phyloP scores from a whole-genome alignment of 1,284 basidiomycete species.

The Coniferiporia weirii region DNA sequence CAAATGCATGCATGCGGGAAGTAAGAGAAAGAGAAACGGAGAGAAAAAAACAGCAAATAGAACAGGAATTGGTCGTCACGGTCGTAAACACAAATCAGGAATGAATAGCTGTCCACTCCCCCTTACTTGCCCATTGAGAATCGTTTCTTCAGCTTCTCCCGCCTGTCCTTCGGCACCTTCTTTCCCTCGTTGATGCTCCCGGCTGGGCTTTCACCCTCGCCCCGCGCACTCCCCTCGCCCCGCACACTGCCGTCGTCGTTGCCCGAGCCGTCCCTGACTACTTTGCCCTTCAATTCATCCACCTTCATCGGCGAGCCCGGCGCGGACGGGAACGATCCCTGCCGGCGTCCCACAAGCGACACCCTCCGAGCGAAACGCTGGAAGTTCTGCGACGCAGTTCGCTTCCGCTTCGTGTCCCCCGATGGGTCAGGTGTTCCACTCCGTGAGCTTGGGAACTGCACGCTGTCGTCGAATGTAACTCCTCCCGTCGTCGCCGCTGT shows the following conservation, averaged over 20 bases:
- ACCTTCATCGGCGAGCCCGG: constrained; percentile 17
- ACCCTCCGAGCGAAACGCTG: constrained; percentile 70
- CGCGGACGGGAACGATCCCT: constrained; percentile 43
- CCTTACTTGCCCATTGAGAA: constrained; percentile 31
- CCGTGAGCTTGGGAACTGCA: constrained; percentile 28
- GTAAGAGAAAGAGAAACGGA: not conserved
- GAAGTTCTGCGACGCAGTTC: constrained; percentile 79
- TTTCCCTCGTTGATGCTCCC: constrained; percentile 36
- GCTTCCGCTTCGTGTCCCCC: constrained; percentile 66
- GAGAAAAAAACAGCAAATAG: constrained; percentile 5
- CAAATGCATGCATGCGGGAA: not conserved
- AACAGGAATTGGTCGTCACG: not conserved
- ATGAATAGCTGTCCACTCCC: not conserved
- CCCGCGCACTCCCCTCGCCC: constrained; percentile 28
- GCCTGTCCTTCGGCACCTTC: constrained; percentile 32
- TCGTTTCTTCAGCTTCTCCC: constrained; percentile 33
- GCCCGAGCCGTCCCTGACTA: not conserved
- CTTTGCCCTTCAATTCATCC: not conserved
- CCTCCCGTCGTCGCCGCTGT: constrained; percentile 24
- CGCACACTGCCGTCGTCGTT: constrained; percentile 20
- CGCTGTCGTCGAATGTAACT: constrained; percentile 35
- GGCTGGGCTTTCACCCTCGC: constrained; percentile 43
- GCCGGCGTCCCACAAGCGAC: constrained; percentile 57
- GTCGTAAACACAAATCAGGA: constrained; percentile 8
- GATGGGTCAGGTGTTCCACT: constrained; percentile 64